Evolutionary conservation across 192 early-diverging fungal species (phyloP).

Genomic region (Coemansia sp.): DNA sequence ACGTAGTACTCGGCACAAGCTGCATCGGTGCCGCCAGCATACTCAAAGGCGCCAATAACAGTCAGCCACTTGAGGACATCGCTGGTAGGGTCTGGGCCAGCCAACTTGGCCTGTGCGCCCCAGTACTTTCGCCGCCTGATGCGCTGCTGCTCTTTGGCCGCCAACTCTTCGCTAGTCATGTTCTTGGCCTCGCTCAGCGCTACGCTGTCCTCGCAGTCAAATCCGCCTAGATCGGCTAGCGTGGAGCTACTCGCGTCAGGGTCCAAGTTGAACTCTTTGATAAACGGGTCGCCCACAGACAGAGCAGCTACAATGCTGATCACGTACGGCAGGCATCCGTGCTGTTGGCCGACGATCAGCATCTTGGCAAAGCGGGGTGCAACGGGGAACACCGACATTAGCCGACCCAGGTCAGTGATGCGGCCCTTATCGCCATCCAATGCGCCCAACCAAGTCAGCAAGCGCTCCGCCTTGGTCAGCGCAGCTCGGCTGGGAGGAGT

Average conservation of each 20-base stretch:
- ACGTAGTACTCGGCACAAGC: slow-evolving; percentile 87
- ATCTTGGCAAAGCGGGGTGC: slow-evolving; percentile 80
- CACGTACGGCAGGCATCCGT: slow-evolving; percentile 80
- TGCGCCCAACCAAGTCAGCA: slow-evolving; percentile 77
- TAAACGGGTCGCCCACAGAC: slow-evolving; percentile 92
- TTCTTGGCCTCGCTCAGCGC: slow-evolving; percentile 59
- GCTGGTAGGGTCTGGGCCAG: slow-evolving; percentile 69
- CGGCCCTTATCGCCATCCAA: slow-evolving; percentile 61
- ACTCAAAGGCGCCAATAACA: slow-evolving; percentile 89
- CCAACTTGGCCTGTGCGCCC: slow-evolving; percentile 62
- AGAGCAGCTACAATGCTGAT: slow-evolving; percentile 91
- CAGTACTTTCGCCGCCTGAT: slow-evolving; percentile 68
- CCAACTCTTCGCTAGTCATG: slow-evolving; percentile 61
- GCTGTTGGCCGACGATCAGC: slow-evolving; percentile 87
- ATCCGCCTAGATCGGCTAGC: slow-evolving; percentile 53
- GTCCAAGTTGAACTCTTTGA: slow-evolving; percentile 71
- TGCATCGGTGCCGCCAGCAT: slow-evolving; percentile 60
- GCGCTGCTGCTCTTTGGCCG: slow-evolving; percentile 62
- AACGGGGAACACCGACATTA: slow-evolving; percentile 91
- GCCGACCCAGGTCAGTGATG: slow-evolving; percentile 81
- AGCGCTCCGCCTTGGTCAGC: slow-evolving; percentile 77
- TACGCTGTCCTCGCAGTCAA: slow-evolving; percentile 34
- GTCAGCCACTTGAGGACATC: slow-evolving; percentile 86
- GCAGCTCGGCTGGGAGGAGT: slow-evolving; percentile 81
- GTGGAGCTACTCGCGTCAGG: slow-evolving; percentile 31